Evolutionary conservation across 176 grass and related monocot species (phyloP), one percentile per base, ranked within the genome.

Genomic region (Phoenix roebelenii): DNA sequence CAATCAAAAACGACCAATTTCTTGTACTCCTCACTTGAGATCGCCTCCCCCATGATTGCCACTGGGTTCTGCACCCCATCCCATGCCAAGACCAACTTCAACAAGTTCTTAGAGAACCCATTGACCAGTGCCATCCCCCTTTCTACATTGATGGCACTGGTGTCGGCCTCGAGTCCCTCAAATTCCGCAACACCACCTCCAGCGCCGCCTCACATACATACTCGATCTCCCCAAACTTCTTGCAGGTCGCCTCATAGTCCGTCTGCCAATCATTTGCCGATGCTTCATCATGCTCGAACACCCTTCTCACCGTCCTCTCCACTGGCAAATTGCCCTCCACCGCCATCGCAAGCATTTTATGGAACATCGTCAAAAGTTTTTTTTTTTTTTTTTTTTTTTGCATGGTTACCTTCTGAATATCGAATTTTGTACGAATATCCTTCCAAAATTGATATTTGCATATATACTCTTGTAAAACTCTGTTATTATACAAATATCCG

Each of bases 121-220:
- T 85, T 89, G 0, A 95, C 89, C 15, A 95, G 55, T 16, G 85
- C 89, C 18, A 89, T 85, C 50, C 76, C 90, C 76, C 90, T 15
- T 76, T 85, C 79, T 83, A 62, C 5, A 55, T 55, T 1, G 80
- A 72, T 1, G 54, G 68, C 51, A 86, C 83, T 10, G 85, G 83
- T 63, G 79, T 68, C 3, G 82, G 72, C 15, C 18, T 35, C 18
- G 90, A 86, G 59, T 79, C 80, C 15, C 81, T 61, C 61, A 94
- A 66, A 68, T 94, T 94, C 89, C 84, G 88, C 69, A 88, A 94
- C 59, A 88, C 77, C 39, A 94, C 72, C 77, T 94, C 74, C 1
- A 80, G 84, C 59, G 72, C 57, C 4, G 52, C 19, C 16, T 26
- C 71, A 18, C 79, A 20, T 20, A 0, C 90, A 16, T 70, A 88